Percentiles rank a stretch among this genome's conserved stretches.
Conservation (phyloP, 2,329 filamentous ascomycete genomes). For the Trichoderma sp. region DNA sequence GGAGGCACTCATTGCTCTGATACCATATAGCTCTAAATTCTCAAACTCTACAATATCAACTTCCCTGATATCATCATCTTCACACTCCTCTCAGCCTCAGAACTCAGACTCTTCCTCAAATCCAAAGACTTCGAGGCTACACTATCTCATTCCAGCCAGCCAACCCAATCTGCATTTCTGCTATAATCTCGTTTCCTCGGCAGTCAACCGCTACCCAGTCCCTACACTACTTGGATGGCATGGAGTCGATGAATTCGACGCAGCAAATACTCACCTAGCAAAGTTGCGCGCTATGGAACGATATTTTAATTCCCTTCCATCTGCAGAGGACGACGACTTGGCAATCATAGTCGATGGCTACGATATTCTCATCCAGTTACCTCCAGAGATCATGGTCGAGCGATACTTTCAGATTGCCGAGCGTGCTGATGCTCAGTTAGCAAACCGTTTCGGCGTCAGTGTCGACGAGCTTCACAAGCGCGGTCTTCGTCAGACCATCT, state of each 20-base stretch:
- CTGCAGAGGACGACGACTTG: constrained; percentile 52
- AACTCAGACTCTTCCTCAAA: not conserved
- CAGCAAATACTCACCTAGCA: constrained; percentile 38
- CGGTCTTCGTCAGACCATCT: constrained; percentile 39
- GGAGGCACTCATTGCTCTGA: constrained; percentile 7
- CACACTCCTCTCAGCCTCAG: not conserved
- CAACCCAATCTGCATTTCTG: constrained; percentile 38
- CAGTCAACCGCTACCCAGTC: constrained; percentile 38
- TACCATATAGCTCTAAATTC: not conserved
- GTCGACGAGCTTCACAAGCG: constrained; percentile 31
- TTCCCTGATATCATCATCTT: not conserved
- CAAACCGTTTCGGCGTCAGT: constrained; percentile 46
- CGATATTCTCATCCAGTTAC: constrained; percentile 65
- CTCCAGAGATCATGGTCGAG: constrained; percentile 59
- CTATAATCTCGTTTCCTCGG: constrained; percentile 39
- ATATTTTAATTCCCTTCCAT: constrained; percentile 34
- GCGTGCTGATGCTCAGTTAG: constrained; percentile 53
- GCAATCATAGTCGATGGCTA: constrained; percentile 63
- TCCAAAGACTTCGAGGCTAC: constrained; percentile 32
- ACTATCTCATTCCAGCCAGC: constrained; percentile 41
- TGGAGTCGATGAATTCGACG: constrained; percentile 35
- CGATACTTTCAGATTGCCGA: constrained; percentile 57
- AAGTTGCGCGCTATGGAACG: constrained; percentile 38
- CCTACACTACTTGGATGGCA: constrained; percentile 42
- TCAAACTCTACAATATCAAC: not conserved